A percentile compares a stretch with the other conserved stretches of the same genome.
These are phyloP conservation scores for Parsonsia alboflavescens DNA, from an alignment of 257 asterid species.

Conservation along the genomic window DNA sequence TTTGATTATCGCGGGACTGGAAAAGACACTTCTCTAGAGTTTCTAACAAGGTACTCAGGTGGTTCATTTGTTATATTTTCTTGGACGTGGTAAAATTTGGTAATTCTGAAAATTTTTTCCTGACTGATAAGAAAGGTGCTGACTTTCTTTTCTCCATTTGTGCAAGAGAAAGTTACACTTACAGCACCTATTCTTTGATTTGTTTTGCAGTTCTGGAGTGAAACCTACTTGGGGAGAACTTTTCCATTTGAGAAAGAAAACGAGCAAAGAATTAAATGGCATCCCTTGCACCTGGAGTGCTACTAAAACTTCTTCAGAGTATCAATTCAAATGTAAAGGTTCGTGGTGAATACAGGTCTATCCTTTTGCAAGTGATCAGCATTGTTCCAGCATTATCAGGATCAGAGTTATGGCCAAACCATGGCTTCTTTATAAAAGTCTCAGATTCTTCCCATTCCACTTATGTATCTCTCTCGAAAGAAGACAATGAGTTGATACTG, in stretches of 20 bases:
- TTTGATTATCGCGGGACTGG: too few relatives aligned
- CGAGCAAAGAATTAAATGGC: conserved; percentile 56
- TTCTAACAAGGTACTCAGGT: too few relatives aligned
- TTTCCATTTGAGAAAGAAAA: conserved; percentile 2
- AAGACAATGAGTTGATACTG: conserved; percentile 66
- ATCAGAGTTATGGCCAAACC: conserved; percentile 72
- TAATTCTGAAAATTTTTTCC: too few relatives aligned
- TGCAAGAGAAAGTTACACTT: background rate
- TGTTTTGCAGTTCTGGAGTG: background rate
- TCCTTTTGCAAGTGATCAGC: conserved; percentile 71
- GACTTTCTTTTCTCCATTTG: background rate
- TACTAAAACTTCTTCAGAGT: conserved; percentile 67
- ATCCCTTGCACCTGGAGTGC: conserved; percentile 71
- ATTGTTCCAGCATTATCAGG: conserved; percentile 80
- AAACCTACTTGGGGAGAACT: background rate
- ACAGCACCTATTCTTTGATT: conserved; percentile 2
- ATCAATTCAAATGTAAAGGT: conserved; percentile 59
- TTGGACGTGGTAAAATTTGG: too few relatives aligned
- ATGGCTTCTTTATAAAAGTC: conserved; percentile 83
- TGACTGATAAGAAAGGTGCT: background rate
- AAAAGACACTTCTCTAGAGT: too few relatives aligned
- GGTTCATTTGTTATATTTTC: too few relatives aligned
- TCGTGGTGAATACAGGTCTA: conserved; percentile 65
- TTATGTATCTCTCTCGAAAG: conserved; percentile 53
- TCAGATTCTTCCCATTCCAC: conserved; percentile 89